A percentile compares a stretch with the other conserved stretches of the same genome.
Conservation (phyloP, 805 yeast genomes). For the Candida easanensis region DNA sequence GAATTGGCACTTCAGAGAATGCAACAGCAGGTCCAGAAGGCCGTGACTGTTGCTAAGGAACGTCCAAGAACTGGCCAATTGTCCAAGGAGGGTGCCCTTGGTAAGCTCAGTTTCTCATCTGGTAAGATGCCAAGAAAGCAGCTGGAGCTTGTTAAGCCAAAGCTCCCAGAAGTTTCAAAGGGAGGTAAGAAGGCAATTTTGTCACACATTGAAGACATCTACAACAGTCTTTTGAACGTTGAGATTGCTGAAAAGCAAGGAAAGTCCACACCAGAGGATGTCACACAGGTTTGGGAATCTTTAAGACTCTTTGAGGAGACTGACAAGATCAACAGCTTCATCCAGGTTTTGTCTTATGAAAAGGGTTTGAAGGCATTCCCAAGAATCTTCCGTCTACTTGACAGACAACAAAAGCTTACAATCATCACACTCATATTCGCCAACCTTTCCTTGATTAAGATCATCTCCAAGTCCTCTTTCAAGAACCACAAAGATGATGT, state of each 20-base stretch:
- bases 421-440: conserved; percentile 76
- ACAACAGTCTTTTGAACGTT: conserved; percentile 69
- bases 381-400: conserved; percentile 79
- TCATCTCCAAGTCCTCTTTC: conserved; percentile 76
- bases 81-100: conserved; percentile 82
- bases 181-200: conserved; percentile 50
- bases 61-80: conserved; percentile 62
- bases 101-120: conserved; percentile 74
- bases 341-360: conserved; percentile 76
- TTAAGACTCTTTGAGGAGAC: conserved; percentile 68
- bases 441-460: conserved; percentile 74
- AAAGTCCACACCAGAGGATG: conserved; percentile 36
- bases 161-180: conserved; percentile 29
- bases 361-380: conserved; percentile 89
- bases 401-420: conserved; percentile 72
- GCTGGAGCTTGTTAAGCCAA: conserved; percentile 60
- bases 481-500: conserved; percentile 52
- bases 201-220: conserved; percentile 73
- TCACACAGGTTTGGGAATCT: conserved; percentile 67
- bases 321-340: conserved; percentile 58
- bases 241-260: conserved; percentile 73
- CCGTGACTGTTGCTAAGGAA: conserved; percentile 92
- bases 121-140: conserved; percentile 89
- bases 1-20: conserved; percentile 92
- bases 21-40: conserved; percentile 97